Conservation (phyloP, 106 monocot genomes). For the Ottelia alismoides region DNA sequence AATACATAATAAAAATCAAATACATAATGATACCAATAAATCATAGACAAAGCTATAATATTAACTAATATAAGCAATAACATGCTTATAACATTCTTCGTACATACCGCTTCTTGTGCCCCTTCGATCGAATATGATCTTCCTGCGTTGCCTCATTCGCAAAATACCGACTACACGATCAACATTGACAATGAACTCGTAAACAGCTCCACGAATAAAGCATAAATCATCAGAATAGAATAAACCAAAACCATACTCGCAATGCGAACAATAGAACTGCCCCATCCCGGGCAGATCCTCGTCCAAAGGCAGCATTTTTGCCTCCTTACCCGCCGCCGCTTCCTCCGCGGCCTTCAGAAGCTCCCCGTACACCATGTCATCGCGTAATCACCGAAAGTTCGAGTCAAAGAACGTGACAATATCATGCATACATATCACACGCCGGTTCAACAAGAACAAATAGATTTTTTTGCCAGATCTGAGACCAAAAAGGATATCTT, state of each 20-base stretch:
- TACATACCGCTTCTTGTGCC: slow-evolving; percentile 91
- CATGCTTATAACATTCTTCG: no score
- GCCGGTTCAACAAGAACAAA: no score
- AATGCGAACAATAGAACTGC: slow-evolving; percentile 90
- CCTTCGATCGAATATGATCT: slow-evolving; percentile 64
- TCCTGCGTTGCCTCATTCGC: slow-evolving; percentile 50
- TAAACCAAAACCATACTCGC: slow-evolving; percentile 56
- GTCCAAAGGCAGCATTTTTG: slow-evolving; percentile 42
- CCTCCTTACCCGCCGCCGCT: slow-evolving; percentile 26
- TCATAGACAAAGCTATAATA: no score
- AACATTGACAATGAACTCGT: background rate
- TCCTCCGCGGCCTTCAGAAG: slow-evolving; percentile 57
- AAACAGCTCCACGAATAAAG: background rate
- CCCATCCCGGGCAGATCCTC: slow-evolving; percentile 95
- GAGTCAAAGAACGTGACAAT: slow-evolving; percentile 6
- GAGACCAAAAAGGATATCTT: slow-evolving; percentile 50
- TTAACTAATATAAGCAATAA: no score
- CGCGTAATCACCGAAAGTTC: slow-evolving; percentile 32
- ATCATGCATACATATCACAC: no score
- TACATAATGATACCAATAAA: no score
- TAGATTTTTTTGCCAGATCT: no score
- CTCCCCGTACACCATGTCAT: slow-evolving; percentile 70
- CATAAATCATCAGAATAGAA: background rate
- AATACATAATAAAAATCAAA: no score
- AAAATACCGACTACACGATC: slow-evolving; percentile 53